phyloP scores from a whole-genome alignment of 495 filamentous ascomycete species.

The Penicillium atrosanguineum region DNA sequence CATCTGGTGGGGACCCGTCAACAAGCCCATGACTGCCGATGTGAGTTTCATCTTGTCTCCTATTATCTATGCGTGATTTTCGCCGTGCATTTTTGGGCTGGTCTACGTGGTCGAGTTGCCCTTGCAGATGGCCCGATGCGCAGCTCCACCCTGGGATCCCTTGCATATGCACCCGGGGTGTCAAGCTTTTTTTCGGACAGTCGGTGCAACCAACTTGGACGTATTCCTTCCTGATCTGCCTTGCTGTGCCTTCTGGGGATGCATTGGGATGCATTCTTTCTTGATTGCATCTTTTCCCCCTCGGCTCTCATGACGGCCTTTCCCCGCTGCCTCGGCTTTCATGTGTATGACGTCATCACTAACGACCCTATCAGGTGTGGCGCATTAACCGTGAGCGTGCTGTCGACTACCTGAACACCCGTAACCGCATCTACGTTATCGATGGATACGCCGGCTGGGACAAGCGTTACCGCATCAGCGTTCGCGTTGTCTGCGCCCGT shows the following conservation, averaged over 20 bases:
- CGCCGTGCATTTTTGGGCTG: conserved; percentile 15
- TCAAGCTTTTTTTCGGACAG: conserved; percentile 37
- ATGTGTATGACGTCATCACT: conserved; percentile 42
- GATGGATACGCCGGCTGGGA: conserved; percentile 99
- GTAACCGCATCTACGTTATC: conserved; percentile 97
- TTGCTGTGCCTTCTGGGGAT: too few species aligned
- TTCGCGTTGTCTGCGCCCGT: conserved; percentile 96
- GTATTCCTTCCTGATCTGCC: not conserved
- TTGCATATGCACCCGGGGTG: conserved; percentile 14
- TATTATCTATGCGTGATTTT: conserved; percentile 26
- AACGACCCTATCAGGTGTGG: conserved; percentile 71
- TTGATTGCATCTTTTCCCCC: conserved; percentile 1
- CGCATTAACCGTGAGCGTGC: conserved; percentile 99
- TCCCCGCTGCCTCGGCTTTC: conserved; percentile 24
- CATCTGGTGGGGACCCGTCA: conserved; percentile 97
- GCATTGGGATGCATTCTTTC: not conserved
- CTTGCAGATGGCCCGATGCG: conserved; percentile 30
- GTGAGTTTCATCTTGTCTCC: conserved; percentile 56
- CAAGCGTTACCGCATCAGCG: conserved; percentile 94
- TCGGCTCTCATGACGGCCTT: conserved; percentile 2
- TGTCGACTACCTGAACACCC: conserved; percentile 97
- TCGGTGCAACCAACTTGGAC: conserved; percentile 4
- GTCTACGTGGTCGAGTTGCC: conserved; percentile 13
- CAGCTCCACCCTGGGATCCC: conserved; percentile 15
- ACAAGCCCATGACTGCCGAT: conserved; percentile 97